Base-by-base conservation (phyloP, 129 eudicot genomes). In the Flaveria bidentis region DNA sequence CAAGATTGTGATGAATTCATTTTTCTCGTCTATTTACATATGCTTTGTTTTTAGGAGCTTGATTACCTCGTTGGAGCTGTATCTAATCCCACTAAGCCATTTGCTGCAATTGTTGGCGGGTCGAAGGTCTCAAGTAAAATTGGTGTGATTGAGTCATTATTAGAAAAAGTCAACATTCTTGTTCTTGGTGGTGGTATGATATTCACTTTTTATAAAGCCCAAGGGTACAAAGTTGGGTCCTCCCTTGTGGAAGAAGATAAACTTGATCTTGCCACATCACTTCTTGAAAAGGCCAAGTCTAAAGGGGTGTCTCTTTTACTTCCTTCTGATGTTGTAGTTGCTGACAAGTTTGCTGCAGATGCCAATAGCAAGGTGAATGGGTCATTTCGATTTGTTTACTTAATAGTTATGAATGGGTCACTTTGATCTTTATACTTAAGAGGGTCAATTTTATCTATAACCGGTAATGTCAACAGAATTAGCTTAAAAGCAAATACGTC, bases 91-190 rank as follows among this genome's bases (percentile, higher is more conserved):
- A 90, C 83, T 73, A 87, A 86, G 76, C 96, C 92, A 63, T 90
- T 90, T 85, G 96, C 90, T 60, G 96, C 96, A 5, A 87, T 90
- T 25, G 90, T 90, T 22, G 96, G 96, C 66, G 90, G 96, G 70
- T 90, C 90, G 67, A 90, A 85, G 78, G 90, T 87, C 7, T 90
- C 92, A 22, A 78, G 85, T 73, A 90, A 90, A 76, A 87, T 87
- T 62, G 90, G 92, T 63, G 90, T 87, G 39, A 90, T 90, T 13
- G 92, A 90, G 62, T 90, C 96, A 6, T 87, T 90, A 9, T 78
- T 90, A 67, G 88, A 87, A 71, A 90, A 90, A 16, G 78, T 83
- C 81, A 85, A 86, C 76, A 86, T 83, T 47, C 76, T 86, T 46
- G 87, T 86, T 55, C 74, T 86, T 70, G 90, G 90, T 17, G 90